These are phyloP conservation scores for Mrakia hoshinonis DNA, from an alignment of 768 basidiomycete species.

Conservation along the genomic window DNA sequence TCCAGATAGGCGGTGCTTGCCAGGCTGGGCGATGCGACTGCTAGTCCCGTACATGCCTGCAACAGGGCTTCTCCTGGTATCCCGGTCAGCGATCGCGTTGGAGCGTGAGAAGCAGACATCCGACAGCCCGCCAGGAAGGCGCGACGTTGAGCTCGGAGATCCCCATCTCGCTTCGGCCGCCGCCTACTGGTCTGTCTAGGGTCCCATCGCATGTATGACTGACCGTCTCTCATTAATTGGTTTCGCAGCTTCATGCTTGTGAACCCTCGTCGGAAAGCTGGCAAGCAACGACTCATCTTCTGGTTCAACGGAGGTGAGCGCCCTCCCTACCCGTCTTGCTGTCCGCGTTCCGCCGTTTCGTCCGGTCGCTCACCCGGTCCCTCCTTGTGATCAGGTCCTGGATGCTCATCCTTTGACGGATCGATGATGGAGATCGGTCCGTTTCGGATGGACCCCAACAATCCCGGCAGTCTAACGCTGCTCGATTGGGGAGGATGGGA, in stretches of 20 bases:
- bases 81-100: too few relatives aligned
- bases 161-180: too few relatives aligned
- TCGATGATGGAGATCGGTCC: conserved; percentile 98
- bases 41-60: too few relatives aligned
- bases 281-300: conserved; percentile 79
- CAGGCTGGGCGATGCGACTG: too few relatives aligned
- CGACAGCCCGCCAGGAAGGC: too few relatives aligned
- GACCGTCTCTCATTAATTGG: not conserved
- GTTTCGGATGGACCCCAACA: conserved; percentile 49
- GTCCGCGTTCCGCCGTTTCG: not conserved
- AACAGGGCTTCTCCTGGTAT: too few relatives aligned
- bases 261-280: conserved; percentile 77
- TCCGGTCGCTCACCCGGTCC: not conserved
- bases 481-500: conserved; percentile 83
- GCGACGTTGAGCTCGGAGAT: too few relatives aligned
- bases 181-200: too few relatives aligned
- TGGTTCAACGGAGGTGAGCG: conserved; percentile 82
- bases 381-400: conserved; percentile 46
- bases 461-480: conserved; percentile 55
- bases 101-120: too few relatives aligned
- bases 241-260: conserved; percentile 63
- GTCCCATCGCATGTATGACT: too few relatives aligned
- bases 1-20: too few relatives aligned
- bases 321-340: not conserved
- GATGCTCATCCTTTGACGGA: conserved; percentile 94